These are phyloP conservation scores for Suhomyces panamericanus DNA, from an alignment of 1,139 yeast species.

Conservation along the genomic window DNA sequence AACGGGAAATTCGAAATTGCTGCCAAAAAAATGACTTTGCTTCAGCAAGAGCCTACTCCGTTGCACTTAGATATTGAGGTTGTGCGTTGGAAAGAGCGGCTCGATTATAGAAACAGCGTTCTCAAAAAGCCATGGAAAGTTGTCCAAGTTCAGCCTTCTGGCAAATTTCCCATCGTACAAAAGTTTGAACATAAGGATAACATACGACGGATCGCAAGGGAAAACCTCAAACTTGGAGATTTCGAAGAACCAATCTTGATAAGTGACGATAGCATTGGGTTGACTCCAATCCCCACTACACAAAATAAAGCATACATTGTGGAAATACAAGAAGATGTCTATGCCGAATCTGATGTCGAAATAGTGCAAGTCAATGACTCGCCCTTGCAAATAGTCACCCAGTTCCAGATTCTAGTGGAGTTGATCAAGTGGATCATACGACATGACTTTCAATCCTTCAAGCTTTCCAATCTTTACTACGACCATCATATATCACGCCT, in stretches of 20 bases:
- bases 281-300: background rate
- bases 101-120: slow-evolving; percentile 23
- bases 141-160: background rate
- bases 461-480: slow-evolving; percentile 27
- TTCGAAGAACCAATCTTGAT: slow-evolving; percentile 5
- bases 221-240: background rate
- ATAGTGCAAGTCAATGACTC: slow-evolving; percentile 16
- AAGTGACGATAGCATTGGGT: slow-evolving; percentile 8
- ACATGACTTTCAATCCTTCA: slow-evolving; percentile 22
- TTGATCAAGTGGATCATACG: slow-evolving; percentile 33
- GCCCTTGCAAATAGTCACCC: slow-evolving; percentile 23
- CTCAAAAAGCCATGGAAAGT: slow-evolving; percentile 29
- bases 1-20: slow-evolving; percentile 5
- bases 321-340: background rate
- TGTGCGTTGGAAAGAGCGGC: slow-evolving; percentile 32
- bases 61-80: slow-evolving; percentile 5
- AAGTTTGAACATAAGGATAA: slow-evolving; percentile 5
- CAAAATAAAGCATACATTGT: background rate
- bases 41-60: background rate
- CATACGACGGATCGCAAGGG: slow-evolving; percentile 1
- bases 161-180: background rate
- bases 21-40: background rate
- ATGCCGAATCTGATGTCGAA: slow-evolving; percentile 14
- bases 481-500: slow-evolving; percentile 23
- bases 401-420: slow-evolving; percentile 29